Evolutionary conservation across 768 basidiomycete species (phyloP).

Genomic region (Tulasnella sp.): DNA sequence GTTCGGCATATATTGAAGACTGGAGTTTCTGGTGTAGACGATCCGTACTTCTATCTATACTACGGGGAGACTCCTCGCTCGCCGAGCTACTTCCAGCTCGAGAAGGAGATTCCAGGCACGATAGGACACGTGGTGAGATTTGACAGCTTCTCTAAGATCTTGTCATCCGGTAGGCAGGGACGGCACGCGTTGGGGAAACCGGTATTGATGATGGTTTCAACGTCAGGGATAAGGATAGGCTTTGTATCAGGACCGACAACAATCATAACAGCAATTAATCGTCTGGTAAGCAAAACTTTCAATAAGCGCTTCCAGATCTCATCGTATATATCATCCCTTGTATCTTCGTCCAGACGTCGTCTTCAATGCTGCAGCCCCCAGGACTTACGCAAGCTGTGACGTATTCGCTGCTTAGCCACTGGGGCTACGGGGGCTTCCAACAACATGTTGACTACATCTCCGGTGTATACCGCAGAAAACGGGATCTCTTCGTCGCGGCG

Average conservation of each 20-base stretch:
- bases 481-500: slow-evolving; percentile 73
- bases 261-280: too few relatives aligned
- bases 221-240: slow-evolving; percentile 66
- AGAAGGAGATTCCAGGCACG: slow-evolving; percentile 46
- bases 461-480: slow-evolving; percentile 64
- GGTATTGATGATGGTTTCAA: too few relatives aligned
- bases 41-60: slow-evolving; percentile 67
- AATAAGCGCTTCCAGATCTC: neutral
- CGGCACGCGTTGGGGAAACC: neutral
- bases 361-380: slow-evolving; percentile 64
- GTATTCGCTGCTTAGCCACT: slow-evolving; percentile 55
- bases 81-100: slow-evolving; percentile 78
- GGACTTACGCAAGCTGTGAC: slow-evolving; percentile 62
- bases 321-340: neutral
- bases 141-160: slow-evolving; percentile 84
- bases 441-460: slow-evolving; percentile 65
- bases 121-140: slow-evolving; percentile 77
- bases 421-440: slow-evolving; percentile 75
- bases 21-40: slow-evolving; percentile 53
- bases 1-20: neutral
- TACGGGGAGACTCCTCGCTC: slow-evolving; percentile 61
- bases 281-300: too few relatives aligned
- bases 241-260: slow-evolving; percentile 45
- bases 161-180: slow-evolving; percentile 48
- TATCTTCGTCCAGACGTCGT: slow-evolving; percentile 44